Conservation (phyloP, 441 rosid genomes). For the Populus hybrid region DNA sequence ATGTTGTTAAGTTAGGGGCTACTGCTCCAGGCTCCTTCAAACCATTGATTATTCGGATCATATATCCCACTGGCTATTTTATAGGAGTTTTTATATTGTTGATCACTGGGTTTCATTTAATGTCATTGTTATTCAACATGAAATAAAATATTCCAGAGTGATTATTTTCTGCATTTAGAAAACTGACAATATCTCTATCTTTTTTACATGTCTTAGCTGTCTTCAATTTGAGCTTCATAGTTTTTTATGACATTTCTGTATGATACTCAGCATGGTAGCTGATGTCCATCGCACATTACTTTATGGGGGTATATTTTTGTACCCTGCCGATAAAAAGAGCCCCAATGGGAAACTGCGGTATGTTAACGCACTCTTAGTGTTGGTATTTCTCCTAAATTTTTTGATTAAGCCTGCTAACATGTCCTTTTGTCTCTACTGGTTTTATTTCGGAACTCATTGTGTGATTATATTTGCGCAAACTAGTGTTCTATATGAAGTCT, state of each 20-base stretch:
- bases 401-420: not conserved
- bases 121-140: not conserved
- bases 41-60: not conserved
- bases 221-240: not conserved
- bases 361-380: conserved; percentile 12
- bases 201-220: not conserved
- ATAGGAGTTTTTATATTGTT: not conserved
- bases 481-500: conserved; percentile 94
- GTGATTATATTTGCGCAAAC: conserved; percentile 12
- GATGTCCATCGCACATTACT: conserved; percentile 97
- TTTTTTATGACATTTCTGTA: conserved; percentile 14
- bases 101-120: not conserved
- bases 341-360: conserved; percentile 94
- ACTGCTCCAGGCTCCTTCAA: not conserved
- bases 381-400: not conserved
- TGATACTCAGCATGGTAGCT: conserved; percentile 80
- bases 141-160: not conserved
- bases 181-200: not conserved
- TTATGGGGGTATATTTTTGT: conserved; percentile 91
- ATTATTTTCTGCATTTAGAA: not conserved
- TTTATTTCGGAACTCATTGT: not conserved
- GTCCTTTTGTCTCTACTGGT: not conserved
- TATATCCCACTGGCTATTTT: not conserved
- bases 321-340: conserved; percentile 96
- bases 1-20: not conserved